Percentiles rank a stretch among this genome's conserved stretches.
Evolutionary conservation across 768 basidiomycete species (phyloP).

Genomic region (Trametes maxima): DNA sequence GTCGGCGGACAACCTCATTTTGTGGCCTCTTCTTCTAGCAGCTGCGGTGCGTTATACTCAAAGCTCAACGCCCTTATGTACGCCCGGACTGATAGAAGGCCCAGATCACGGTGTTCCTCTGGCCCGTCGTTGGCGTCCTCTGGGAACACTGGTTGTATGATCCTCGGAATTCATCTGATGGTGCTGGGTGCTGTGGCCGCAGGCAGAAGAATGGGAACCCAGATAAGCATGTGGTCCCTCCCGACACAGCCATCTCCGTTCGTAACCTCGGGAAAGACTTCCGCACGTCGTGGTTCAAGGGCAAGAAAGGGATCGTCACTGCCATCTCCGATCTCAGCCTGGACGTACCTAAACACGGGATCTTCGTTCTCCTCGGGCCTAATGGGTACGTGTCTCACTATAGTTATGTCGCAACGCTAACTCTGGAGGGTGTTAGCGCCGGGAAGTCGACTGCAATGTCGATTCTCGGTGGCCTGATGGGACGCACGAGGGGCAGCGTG

Average conservation of each 20-base stretch:
- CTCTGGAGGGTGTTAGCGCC: conserved; percentile 46
- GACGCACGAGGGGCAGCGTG: conserved; percentile 59
- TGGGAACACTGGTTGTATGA: conserved; percentile 67
- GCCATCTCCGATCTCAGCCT: conserved; percentile 70
- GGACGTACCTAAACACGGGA: conserved; percentile 69
- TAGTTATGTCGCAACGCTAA: background rate
- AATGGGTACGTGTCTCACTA: conserved; percentile 50
- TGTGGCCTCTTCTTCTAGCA: conserved; percentile 63
- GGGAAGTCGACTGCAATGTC: conserved; percentile 78
- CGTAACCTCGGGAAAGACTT: conserved; percentile 63
- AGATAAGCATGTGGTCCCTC: conserved; percentile 27
- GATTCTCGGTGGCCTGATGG: conserved; percentile 63
- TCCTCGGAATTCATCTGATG: conserved; percentile 41
- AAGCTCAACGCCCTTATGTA: background rate
- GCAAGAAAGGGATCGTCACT: conserved; percentile 51
- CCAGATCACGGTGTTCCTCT: conserved; percentile 72
- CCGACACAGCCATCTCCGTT: conserved; percentile 61
- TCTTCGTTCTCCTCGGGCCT: conserved; percentile 77
- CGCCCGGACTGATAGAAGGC: background rate
- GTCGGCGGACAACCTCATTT: conserved; percentile 39
- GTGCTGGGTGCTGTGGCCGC: conserved; percentile 30
- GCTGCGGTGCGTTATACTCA: conserved; percentile 52
- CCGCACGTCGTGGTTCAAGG: conserved; percentile 48
- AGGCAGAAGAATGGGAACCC: conserved; percentile 18
- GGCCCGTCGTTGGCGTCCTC: conserved; percentile 65